A percentile compares a stretch with the other conserved stretches of the same genome.
These are phyloP conservation scores for Hypoxylon cercidicola DNA, from an alignment of 495 filamentous ascomycete genomes.

Conservation along the genomic window DNA sequence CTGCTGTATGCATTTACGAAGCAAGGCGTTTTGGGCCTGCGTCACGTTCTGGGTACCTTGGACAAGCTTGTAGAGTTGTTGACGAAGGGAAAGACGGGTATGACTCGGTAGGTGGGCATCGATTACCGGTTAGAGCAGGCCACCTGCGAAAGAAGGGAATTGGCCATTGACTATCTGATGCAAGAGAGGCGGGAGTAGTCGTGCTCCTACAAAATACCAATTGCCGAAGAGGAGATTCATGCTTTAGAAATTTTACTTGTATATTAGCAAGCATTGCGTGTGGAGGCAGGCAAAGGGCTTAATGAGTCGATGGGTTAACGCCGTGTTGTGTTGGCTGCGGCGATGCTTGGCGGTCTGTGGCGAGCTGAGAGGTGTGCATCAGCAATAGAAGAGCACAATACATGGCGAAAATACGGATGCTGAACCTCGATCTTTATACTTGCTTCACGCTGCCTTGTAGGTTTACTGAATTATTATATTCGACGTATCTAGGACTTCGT, in stretches of 20 bases:
- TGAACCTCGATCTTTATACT: not conserved
- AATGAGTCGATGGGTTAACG: slow-evolving; percentile 21
- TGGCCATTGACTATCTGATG: slow-evolving; percentile 5
- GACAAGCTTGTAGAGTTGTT: slow-evolving; percentile 13
- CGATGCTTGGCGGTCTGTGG: not conserved
- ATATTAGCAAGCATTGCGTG: slow-evolving; percentile 30
- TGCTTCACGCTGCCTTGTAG: not conserved
- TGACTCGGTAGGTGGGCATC: slow-evolving; percentile 10
- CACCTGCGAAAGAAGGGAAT: slow-evolving; percentile 13
- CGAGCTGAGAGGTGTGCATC: slow-evolving; percentile 10
- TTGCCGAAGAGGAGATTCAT: slow-evolving; percentile 15
- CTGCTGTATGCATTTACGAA: slow-evolving; percentile 39
- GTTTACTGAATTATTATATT: not conserved
- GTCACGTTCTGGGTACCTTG: slow-evolving; percentile 21
- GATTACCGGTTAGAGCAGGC: slow-evolving; percentile 12
- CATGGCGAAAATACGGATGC: slow-evolving; percentile 1
- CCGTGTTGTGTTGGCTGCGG: slow-evolving; percentile 2
- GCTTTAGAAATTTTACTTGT: slow-evolving; percentile 25
- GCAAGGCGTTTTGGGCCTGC: slow-evolving; percentile 31
- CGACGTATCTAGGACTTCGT: too few relatives aligned
- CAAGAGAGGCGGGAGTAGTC: not conserved
- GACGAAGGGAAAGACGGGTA: slow-evolving; percentile 12
- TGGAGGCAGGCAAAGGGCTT: slow-evolving; percentile 9
- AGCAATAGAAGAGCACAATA: slow-evolving; percentile 8
- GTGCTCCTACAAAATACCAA: slow-evolving; percentile 8